Conservation (phyloP, 139 green algal species). For the Chloropicon primus region DNA sequence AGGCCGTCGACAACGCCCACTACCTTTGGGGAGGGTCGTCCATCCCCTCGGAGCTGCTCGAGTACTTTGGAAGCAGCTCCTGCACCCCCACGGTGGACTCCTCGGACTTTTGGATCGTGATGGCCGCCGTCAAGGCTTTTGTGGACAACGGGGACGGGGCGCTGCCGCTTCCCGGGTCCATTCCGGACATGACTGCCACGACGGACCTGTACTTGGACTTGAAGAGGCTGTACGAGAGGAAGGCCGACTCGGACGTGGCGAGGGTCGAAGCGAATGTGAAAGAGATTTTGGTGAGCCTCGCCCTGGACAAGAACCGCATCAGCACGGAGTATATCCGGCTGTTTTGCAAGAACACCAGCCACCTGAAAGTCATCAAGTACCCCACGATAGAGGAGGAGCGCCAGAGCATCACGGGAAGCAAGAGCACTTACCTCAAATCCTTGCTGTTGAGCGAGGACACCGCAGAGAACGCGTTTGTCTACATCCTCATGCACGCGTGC, state of each 20-base stretch:
- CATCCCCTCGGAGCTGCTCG: slow-evolving; percentile 15
- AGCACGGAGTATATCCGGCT: slow-evolving; percentile 21
- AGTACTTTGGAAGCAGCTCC: background rate
- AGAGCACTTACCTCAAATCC: slow-evolving; percentile 1
- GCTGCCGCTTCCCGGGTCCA: slow-evolving; percentile 61
- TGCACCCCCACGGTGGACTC: slow-evolving; percentile 28
- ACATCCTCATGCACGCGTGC: slow-evolving; percentile 60
- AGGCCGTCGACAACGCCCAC: slow-evolving; percentile 67
- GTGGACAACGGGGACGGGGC: slow-evolving; percentile 29
- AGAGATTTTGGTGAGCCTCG: slow-evolving; percentile 34
- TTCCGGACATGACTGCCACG: slow-evolving; percentile 89
- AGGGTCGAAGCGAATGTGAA: slow-evolving; percentile 43
- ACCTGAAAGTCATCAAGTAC: slow-evolving; percentile 49
- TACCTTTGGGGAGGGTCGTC: slow-evolving; percentile 48
- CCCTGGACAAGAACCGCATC: slow-evolving; percentile 32
- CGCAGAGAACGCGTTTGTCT: slow-evolving; percentile 39
- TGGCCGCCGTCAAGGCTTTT: slow-evolving; percentile 33
- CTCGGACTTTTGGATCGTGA: slow-evolving; percentile 63
- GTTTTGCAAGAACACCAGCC: slow-evolving; percentile 71
- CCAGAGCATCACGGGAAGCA: background rate
- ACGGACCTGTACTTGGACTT: slow-evolving; percentile 52
- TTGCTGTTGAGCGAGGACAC: slow-evolving; percentile 14
- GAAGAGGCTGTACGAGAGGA: slow-evolving; percentile 66
- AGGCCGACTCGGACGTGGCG: slow-evolving; percentile 50
- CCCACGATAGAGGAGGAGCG: slow-evolving; percentile 42